These are phyloP conservation scores for Durusdinium trenchii DNA, from an alignment of 73 alveolate species.

Conservation along the genomic window DNA sequence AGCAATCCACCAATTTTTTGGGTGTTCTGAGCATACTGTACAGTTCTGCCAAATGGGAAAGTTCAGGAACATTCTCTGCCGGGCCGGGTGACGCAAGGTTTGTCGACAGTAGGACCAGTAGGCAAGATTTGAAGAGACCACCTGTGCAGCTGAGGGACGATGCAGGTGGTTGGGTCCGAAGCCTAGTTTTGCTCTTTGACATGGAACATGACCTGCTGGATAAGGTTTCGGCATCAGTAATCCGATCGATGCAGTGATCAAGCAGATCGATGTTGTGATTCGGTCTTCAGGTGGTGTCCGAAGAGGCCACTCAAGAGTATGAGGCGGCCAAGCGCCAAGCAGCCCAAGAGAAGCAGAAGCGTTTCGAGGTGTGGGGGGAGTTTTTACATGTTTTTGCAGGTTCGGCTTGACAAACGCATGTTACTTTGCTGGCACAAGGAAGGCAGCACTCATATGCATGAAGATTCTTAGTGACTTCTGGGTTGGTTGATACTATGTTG, in stretches of 20 bases:
- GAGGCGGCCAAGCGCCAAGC: slow-evolving; percentile 84
- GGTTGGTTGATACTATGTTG: no score
- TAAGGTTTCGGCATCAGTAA: not conserved
- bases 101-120: no score
- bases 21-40: not conserved
- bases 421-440: not conserved
- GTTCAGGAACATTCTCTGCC: not conserved
- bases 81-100: no score
- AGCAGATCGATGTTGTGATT: not conserved
- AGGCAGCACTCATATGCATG: no score
- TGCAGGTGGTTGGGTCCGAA: slow-evolving; percentile 24
- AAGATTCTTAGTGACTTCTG: no score
- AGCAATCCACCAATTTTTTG: not conserved
- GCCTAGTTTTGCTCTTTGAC: not conserved
- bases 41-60: not conserved
- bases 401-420: not conserved
- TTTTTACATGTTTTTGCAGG: no score
- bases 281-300: slow-evolving; percentile 61
- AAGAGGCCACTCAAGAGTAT: slow-evolving; percentile 91
- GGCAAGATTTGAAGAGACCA: no score
- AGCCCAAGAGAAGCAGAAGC: slow-evolving; percentile 79
- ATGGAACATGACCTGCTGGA: not conserved
- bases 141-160: slow-evolving; percentile 1
- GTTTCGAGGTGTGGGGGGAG: slow-evolving; percentile 61
- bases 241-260: not conserved